Conservation (phyloP, 164 flowering plant genomes). For the Macadamia tetraphylla region DNA sequence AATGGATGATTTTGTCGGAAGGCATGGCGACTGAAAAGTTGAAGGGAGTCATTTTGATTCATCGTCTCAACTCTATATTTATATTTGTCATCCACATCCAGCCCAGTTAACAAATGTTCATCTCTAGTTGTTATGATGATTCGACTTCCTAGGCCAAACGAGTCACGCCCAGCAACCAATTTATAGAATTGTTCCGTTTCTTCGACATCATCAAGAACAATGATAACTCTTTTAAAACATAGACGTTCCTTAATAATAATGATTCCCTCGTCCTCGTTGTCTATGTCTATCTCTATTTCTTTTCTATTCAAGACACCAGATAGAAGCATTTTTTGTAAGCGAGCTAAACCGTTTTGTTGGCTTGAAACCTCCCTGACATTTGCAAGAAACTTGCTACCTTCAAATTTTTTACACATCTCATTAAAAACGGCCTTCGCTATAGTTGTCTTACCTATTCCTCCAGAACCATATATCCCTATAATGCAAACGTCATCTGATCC, state of each 20-base stretch:
- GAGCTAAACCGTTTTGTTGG: not conserved
- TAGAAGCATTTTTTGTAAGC: constrained; percentile 1
- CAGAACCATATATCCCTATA: not conserved
- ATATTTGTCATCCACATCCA: too few species aligned
- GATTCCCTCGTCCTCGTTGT: not conserved
- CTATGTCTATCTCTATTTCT: not conserved
- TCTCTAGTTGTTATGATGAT: too few species aligned
- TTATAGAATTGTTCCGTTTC: too few species aligned
- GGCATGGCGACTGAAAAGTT: too few species aligned
- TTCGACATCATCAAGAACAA: too few species aligned
- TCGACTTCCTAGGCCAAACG: too few species aligned
- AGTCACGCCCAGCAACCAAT: not conserved
- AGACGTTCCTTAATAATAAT: not conserved
- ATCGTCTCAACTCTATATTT: not conserved
- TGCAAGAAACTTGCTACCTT: constrained; percentile 3
- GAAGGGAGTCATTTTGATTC: not conserved
- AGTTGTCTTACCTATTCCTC: too few species aligned
- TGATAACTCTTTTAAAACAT: not conserved
- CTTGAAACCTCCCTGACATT: too few species aligned
- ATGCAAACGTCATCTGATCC: not conserved
- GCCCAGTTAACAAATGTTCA: too few species aligned
- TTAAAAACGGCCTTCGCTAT: too few species aligned
- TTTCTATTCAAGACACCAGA: not conserved
- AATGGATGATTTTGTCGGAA: too few species aligned
- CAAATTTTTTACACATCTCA: not conserved